Evolutionary conservation across 306 rosid species (phyloP).

Genomic region (Rosa chinensis): DNA sequence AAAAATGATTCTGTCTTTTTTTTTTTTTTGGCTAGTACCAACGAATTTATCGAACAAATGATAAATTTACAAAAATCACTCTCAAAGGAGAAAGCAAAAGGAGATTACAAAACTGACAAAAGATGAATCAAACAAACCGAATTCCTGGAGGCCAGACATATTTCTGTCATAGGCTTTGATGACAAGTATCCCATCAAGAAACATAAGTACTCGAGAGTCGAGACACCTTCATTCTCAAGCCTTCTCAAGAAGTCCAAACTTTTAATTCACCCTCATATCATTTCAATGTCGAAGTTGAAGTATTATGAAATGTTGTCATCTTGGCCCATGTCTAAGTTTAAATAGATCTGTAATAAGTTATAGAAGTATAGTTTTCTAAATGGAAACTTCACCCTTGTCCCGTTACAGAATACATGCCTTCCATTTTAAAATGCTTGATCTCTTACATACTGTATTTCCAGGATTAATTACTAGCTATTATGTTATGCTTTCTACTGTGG

Average conservation of each 20-base stretch:
- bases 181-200: no score
- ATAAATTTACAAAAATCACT: no score
- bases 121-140: no score
- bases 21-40: no score
- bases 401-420: background rate
- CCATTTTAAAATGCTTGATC: background rate
- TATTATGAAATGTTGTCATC: background rate
- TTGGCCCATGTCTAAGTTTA: background rate
- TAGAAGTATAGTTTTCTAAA: background rate
- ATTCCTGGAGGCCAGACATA: no score
- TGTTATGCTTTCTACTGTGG: background rate
- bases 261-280: background rate
- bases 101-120: no score
- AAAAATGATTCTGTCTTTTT: background rate
- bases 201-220: no score
- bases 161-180: no score
- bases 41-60: no score
- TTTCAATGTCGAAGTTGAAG: background rate
- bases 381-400: background rate
- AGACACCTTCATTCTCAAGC: background rate
- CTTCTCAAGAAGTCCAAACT: background rate
- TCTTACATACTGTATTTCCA: background rate
- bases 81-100: no score
- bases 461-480: background rate
- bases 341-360: background rate